phyloP scores from a whole-genome alignment of 2,329 filamentous ascomycete species.

The Ophiostoma piceae region DNA sequence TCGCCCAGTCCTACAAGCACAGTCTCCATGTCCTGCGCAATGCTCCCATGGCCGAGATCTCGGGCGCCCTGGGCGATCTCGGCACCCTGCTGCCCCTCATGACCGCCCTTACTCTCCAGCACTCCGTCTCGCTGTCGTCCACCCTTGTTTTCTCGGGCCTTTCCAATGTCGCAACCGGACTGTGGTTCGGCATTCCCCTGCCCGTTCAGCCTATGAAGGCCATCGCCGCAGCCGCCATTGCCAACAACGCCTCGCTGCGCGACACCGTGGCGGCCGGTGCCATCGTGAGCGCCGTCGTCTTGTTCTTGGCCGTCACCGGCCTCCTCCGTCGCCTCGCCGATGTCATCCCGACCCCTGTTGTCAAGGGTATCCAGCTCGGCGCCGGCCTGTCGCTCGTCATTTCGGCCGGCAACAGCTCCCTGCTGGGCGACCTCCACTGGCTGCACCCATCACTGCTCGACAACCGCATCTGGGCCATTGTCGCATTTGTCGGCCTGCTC shows the following conservation, averaged over 20 bases:
- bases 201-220: conserved; percentile 88
- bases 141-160: conserved; percentile 85
- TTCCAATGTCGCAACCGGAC: conserved; percentile 78
- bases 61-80: conserved; percentile 79
- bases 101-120: conserved; percentile 73
- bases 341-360: conserved; percentile 76
- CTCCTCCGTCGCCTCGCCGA: conserved; percentile 67
- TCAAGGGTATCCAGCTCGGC: conserved; percentile 92
- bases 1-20: conserved; percentile 39
- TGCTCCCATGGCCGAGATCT: conserved; percentile 64
- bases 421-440: conserved; percentile 64
- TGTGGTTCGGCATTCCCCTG: conserved; percentile 79
- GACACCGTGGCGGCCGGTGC: conserved; percentile 79
- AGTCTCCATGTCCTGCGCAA: conserved; percentile 46
- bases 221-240: conserved; percentile 84
- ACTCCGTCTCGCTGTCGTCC: conserved; percentile 72
- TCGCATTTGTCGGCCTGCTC: conserved; percentile 66
- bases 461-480: conserved; percentile 72
- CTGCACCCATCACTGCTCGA: conserved; percentile 58
- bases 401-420: conserved; percentile 61
- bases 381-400: conserved; percentile 80
- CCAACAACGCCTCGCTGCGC: conserved; percentile 57
- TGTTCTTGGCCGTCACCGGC: conserved; percentile 73
- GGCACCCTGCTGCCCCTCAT: conserved; percentile 86
- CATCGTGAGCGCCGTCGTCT: conserved; percentile 67